These are phyloP conservation scores for Cercospora zeae-maydis DNA, from an alignment of 2,329 filamentous ascomycete species.

Conservation along the genomic window DNA sequence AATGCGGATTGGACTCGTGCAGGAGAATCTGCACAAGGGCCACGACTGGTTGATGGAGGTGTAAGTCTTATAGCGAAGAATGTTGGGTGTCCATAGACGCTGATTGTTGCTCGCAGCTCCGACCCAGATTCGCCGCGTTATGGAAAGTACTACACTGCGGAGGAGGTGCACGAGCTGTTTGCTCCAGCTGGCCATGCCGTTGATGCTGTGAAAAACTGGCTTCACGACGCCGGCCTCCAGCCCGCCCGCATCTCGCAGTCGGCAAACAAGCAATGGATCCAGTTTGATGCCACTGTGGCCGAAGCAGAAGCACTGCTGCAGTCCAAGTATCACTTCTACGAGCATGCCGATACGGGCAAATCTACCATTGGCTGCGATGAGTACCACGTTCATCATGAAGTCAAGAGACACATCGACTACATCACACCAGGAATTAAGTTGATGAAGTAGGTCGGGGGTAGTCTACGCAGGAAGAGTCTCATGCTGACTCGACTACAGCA, in stretches of 20 bases:
- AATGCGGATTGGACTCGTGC: constrained; percentile 29
- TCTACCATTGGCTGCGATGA: constrained; percentile 40
- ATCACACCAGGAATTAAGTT: constrained; percentile 55
- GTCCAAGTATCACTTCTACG: constrained; percentile 57
- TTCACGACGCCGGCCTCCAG: constrained; percentile 35
- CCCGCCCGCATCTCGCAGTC: constrained; percentile 36
- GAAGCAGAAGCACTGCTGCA: constrained; percentile 41
- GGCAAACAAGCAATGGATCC: constrained; percentile 40
- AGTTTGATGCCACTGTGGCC: constrained; percentile 41
- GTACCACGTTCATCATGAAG: constrained; percentile 47
- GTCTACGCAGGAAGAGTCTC: background rate
- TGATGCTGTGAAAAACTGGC: constrained; percentile 40
- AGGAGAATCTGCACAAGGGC: constrained; percentile 22
- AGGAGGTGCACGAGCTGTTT: constrained; percentile 43
- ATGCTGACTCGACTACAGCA: constrained; percentile 10
- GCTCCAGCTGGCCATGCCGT: constrained; percentile 37
- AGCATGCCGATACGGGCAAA: constrained; percentile 53
- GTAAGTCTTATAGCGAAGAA: constrained; percentile 4
- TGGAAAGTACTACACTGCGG: constrained; percentile 40
- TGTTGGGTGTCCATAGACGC: background rate
- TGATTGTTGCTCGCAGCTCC: constrained; percentile 6
- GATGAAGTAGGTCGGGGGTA: constrained; percentile 1
- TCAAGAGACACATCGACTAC: constrained; percentile 53
- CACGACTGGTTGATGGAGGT: constrained; percentile 23
- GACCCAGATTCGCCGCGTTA: constrained; percentile 34